Evolutionary conservation across 768 basidiomycete genomes (phyloP).

Genomic region (Tylopilus cervinicoccineus): DNA sequence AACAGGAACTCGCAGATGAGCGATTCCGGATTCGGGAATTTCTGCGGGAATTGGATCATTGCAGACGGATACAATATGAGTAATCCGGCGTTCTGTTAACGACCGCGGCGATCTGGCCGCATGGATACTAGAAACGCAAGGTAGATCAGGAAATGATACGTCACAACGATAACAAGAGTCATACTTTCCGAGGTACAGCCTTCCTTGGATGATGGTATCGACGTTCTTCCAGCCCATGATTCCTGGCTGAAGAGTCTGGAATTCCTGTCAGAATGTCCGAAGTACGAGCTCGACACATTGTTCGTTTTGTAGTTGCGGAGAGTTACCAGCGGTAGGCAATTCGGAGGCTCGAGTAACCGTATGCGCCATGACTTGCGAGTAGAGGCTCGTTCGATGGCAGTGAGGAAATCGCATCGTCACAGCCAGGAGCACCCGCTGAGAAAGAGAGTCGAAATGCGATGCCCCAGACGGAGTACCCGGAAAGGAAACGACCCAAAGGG

Average conservation of each 20-base stretch:
- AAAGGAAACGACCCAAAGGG: slow-evolving; percentile 19
- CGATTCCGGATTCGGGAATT: slow-evolving; percentile 61
- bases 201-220: slow-evolving; percentile 59
- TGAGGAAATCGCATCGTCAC: slow-evolving; percentile 30
- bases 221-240: slow-evolving; percentile 59
- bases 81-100: slow-evolving; percentile 69
- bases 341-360: slow-evolving; percentile 33
- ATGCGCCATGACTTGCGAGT: slow-evolving; percentile 18
- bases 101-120: slow-evolving; percentile 70
- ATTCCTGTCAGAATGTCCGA: slow-evolving; percentile 28
- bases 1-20: slow-evolving; percentile 66
- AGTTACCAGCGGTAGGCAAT: slow-evolving; percentile 22
- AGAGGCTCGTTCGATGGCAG: slow-evolving; percentile 26
- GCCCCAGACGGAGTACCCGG: slow-evolving; percentile 28
- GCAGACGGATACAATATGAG: slow-evolving; percentile 79
- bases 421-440: slow-evolving; percentile 29
- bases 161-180: slow-evolving; percentile 31
- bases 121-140: slow-evolving; percentile 45
- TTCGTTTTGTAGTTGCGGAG: slow-evolving; percentile 33
- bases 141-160: slow-evolving; percentile 44
- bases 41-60: slow-evolving; percentile 68
- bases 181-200: slow-evolving; percentile 72
- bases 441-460: slow-evolving; percentile 26
- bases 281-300: slow-evolving; percentile 19
- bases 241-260: slow-evolving; percentile 21